Conservation (phyloP, 805 yeast genomes). For the Wickerhamiella alocasiicola region DNA sequence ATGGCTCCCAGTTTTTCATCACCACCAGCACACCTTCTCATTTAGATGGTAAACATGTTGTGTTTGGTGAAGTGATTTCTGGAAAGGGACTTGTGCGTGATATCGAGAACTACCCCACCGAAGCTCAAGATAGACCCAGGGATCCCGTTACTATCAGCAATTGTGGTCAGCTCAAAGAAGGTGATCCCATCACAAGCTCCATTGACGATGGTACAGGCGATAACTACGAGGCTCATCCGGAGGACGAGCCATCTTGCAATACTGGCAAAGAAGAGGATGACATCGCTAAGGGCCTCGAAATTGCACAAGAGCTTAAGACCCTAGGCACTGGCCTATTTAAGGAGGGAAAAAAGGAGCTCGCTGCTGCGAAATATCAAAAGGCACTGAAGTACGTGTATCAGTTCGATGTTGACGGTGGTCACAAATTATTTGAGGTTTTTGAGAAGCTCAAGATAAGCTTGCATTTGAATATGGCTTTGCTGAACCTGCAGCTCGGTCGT, state of each 20-base stretch:
- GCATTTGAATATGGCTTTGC: constrained; percentile 61
- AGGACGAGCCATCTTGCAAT: constrained; percentile 60
- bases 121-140: constrained; percentile 55
- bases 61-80: constrained; percentile 77
- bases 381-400: constrained; percentile 58
- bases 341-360: constrained; percentile 41
- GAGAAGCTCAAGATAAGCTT: constrained; percentile 48
- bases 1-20: constrained; percentile 95
- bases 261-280: constrained; percentile 38
- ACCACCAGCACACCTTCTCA: constrained; percentile 80
- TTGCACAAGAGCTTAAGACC: constrained; percentile 52
- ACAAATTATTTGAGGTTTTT: constrained; percentile 31
- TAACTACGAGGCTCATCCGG: constrained; percentile 58
- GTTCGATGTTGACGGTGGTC: constrained; percentile 53
- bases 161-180: constrained; percentile 51
- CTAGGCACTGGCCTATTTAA: constrained; percentile 71
- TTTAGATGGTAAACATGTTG: constrained; percentile 92
- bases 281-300: constrained; percentile 39
- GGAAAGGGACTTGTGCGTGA: constrained; percentile 74
- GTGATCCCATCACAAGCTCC: constrained; percentile 39
- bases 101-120: constrained; percentile 61
- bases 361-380: constrained; percentile 60
- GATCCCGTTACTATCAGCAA: constrained; percentile 58
- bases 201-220: constrained; percentile 74
- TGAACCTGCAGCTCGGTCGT: constrained; percentile 50